Base-by-base conservation (phyloP, 2,329 filamentous ascomycete species). In the Chaetomium sp. region DNA sequence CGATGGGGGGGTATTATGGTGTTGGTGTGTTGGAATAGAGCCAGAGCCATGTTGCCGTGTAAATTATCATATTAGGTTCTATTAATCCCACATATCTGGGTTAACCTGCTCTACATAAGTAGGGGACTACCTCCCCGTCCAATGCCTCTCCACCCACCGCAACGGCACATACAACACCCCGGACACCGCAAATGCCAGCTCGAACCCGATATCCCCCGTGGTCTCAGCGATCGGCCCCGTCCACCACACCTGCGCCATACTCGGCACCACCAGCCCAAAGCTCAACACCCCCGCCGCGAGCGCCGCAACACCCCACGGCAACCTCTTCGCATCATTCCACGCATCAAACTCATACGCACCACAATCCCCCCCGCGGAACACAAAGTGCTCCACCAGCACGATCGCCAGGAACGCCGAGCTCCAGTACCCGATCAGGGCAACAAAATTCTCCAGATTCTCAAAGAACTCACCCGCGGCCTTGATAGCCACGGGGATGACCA, bases 351-450 rank as follows among this genome's bases (percentile, higher is more conserved):
- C 56, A 53, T 68, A 68, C 33, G 49, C 49, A 1, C 32, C 36
- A 37, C 57, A 63, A 27, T 65, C 59, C 1, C 47, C 60, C 4
- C 43, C 42, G 9, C 66, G 62, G 51, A 67, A 68, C 35, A 56
- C 57, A 4, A 66, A 47, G 50, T 68, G 66, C 60, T 69, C 67
- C 3, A 60, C 60, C 36, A 75, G 55, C 1, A 76, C 57, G 1
- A 76, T 69, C 6, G 70, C 69, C 19, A 71, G 62, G 53, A 76
- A 76, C 32, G 71, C 72, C 0, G 72, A 72, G 6, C 67, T 69
- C 74, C 75, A 77, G 63, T 77, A 77, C 32, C 71, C 72, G 41
- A 77, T 76, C 36, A 77, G 62, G 1, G 69, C 68, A 8, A 77
- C 64, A 45, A 77, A 76, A 60, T 76, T 75, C 53, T 75, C 69